Percentiles rank a stretch among this genome's conserved stretches.
Evolutionary conservation across 1,139 yeast genomes (phyloP).

Genomic region (Candida frijolesensis): DNA sequence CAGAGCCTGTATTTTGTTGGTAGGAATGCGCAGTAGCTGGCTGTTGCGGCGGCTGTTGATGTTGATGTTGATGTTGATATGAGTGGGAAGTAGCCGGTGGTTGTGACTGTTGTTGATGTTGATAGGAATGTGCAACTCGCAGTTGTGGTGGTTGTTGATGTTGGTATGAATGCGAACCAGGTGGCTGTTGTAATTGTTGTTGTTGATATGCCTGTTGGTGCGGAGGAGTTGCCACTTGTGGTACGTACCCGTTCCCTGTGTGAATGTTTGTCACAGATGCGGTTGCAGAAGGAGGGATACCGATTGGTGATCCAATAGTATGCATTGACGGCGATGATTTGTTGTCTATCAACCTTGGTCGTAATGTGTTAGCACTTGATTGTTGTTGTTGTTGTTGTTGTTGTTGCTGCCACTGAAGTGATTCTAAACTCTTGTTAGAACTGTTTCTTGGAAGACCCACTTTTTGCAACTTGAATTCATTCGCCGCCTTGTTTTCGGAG

Average conservation of each 20-base stretch:
- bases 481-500: slow-evolving; percentile 10
- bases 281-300: slow-evolving; percentile 1
- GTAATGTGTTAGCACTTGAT: slow-evolving; percentile 8
- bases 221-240: slow-evolving; percentile 7
- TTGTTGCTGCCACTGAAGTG: slow-evolving; percentile 1
- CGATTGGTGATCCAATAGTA: slow-evolving; percentile 12
- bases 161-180: neutral
- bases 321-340: slow-evolving; percentile 16
- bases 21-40: neutral
- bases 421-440: slow-evolving; percentile 12
- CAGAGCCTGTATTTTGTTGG: slow-evolving; percentile 27
- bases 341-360: slow-evolving; percentile 35
- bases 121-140: neutral
- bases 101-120: neutral
- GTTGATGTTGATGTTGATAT: slow-evolving; percentile 5
- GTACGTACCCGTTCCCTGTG: neutral
- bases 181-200: slow-evolving; percentile 6
- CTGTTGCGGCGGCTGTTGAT: neutral
- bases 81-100: neutral
- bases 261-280: slow-evolving; percentile 4
- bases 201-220: neutral
- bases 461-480: slow-evolving; percentile 19
- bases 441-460: slow-evolving; percentile 12
- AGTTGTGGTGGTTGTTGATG: slow-evolving; percentile 2
- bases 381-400: neutral